Evolutionary conservation across 495 filamentous ascomycete species (phyloP), one percentile per base, ranked within the genome.

Genomic region (Annulohypoxylon moriforme): DNA sequence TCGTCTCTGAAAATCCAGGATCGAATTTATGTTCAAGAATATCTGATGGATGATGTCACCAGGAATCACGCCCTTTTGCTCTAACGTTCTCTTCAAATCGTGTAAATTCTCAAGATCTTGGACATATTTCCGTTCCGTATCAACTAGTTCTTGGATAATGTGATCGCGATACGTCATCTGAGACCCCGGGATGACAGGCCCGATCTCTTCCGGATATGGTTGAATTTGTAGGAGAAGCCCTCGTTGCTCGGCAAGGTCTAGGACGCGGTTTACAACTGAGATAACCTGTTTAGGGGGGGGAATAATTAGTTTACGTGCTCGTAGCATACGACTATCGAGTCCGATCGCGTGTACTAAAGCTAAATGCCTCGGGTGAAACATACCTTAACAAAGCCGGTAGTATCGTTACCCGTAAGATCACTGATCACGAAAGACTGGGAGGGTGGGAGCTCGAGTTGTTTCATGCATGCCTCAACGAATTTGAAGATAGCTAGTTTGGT

Each of bases 101-200:
- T 98, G 94, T 16, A 99, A 80, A 69, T 94, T 94, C 76, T 98
- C 95, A 27, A 99, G 84, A 82, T 98, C 94, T 74, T 98, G 95
- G n/a, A 98, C 96, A 70, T 99, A 99, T 77, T 97, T 96, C 42
- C 96, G 90, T 78, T 99, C 96, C 4, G 95, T 98, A 72, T 93
- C 92, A 50, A 99, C 89, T 50, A 99, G 81, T 77, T 99, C 96
- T 71, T 91, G 88, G 31, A 99, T 87, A 66, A 98, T 91, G 74
- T 97, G 90, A 63, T 97, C 90, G 42, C 93, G 86, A 75, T 94
- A 93, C 56, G 92, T 96, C 73, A 93, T 89, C 73, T 87, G 78
- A 65, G 85, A 79, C 47, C 78, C 84, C 8, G 84, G 79, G 10
- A 81, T 78, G 1, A 81, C 79, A 47, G 84, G 80, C 6, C 81